phyloP scores from a whole-genome alignment of 257 asterid genomes.

The Solanum sparsipilum region DNA sequence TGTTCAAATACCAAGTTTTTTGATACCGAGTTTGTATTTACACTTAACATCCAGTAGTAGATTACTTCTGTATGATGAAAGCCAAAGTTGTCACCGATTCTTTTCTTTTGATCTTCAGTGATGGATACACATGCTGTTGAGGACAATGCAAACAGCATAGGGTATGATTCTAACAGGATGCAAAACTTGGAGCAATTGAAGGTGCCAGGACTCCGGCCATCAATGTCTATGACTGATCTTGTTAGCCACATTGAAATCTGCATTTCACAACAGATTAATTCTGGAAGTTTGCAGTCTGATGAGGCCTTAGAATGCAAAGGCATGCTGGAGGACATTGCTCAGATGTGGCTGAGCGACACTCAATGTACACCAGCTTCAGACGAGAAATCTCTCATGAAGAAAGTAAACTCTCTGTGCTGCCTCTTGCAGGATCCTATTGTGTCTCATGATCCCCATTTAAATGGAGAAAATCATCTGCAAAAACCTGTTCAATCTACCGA shows the following conservation, averaged over 20 bases:
- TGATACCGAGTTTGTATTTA: background rate
- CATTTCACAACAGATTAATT: slow-evolving; percentile 54
- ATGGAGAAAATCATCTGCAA: slow-evolving; percentile 20
- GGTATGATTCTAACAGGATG: slow-evolving; percentile 14
- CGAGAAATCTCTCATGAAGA: slow-evolving; percentile 70
- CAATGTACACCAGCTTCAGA: slow-evolving; percentile 44
- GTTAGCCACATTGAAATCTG: slow-evolving; percentile 50
- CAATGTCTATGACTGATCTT: slow-evolving; percentile 63
- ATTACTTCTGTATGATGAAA: background rate
- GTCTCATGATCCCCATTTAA: slow-evolving; percentile 20
- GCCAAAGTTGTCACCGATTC: background rate
- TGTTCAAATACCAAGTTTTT: background rate
- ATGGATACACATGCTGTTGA: slow-evolving; percentile 37
- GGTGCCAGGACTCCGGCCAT: slow-evolving; percentile 29
- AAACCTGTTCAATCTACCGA: slow-evolving; percentile 13
- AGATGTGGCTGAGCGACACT: slow-evolving; percentile 37
- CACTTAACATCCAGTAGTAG: background rate
- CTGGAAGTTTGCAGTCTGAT: slow-evolving; percentile 42
- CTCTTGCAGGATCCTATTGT: slow-evolving; percentile 45
- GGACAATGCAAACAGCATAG: slow-evolving; percentile 16
- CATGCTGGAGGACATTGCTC: slow-evolving; percentile 42
- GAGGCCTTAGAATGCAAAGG: slow-evolving; percentile 52
- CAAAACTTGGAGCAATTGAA: slow-evolving; percentile 20
- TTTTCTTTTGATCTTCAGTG: slow-evolving; percentile 17
- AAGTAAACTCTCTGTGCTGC: slow-evolving; percentile 65